Evolutionary conservation across 73 alveolate species (phyloP), one percentile per base, ranked within the genome.

Genomic region (Breviolum minutum): DNA sequence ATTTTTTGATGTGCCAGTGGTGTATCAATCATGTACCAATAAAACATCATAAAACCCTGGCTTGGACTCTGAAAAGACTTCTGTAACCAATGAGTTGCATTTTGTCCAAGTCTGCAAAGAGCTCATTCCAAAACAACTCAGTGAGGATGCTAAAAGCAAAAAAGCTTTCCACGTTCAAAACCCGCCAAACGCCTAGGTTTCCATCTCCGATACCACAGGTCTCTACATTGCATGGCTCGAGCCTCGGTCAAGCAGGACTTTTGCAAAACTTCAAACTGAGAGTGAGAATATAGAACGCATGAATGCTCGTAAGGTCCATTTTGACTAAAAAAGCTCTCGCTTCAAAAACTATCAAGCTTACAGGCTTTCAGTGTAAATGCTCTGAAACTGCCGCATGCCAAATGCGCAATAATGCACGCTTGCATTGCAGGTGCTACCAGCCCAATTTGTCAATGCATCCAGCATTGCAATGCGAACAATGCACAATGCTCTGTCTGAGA

Each of bases 201-300:
- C 89, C 89, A 24, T 73, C 89, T n/a, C 71, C 82, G 13, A 40
- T 26, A 29, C 60, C 76, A 83, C 97, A 91, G 27, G 86, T 64
- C 40, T 73, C 76, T 29, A 70, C 66, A 40, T 91, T 91, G 97
- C 97, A 91, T 10, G 97, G 97, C 89, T 91, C 89, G 27, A 91
- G 63, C 97, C 97, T 91, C 6, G 61, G 54, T 0, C 54, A 40
- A 71, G 26, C n/a, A n/a, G n/a, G n/a, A n/a, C n/a, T n/a, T n/a
- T n/a, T n/a, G n/a, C n/a, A n/a, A n/a, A n/a, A n/a, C 3, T 40
- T 40, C 54, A 40, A 40, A 40, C 54, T 40, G 54, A 40, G 54
- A 40, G 54, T 40, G 54, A 20, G 29, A 20, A 7, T 20, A 71
- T 71, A 16, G 81, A 71, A 20, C 19, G 0, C 19, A 8, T 16